Percentiles rank a stretch among this genome's conserved stretches.
Conservation (phyloP, 495 filamentous ascomycete species). For the Cryomyces minteri region DNA sequence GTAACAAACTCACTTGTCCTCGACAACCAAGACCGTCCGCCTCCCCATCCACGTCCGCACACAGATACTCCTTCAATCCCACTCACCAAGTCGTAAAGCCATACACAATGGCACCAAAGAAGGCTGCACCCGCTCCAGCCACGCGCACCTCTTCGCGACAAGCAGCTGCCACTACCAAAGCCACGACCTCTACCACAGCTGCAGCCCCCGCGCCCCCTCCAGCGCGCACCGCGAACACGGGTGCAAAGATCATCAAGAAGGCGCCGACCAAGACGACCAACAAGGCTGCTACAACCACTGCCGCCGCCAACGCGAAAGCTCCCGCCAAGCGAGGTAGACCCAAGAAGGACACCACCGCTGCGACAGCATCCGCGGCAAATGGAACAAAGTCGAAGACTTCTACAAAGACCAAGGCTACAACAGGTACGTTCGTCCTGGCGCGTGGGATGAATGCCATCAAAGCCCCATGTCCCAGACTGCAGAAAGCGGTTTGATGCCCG, state of each 20-base stretch:
- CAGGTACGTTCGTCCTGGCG: neutral
- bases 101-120: neutral
- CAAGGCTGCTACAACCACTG: slow-evolving; percentile 3
- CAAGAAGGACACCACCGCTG: neutral
- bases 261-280: slow-evolving; percentile 1
- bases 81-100: neutral
- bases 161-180: slow-evolving; percentile 1
- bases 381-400: slow-evolving; percentile 1
- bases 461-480: neutral
- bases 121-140: too few species aligned
- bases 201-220: neutral
- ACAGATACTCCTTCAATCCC: too few species aligned
- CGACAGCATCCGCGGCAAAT: neutral
- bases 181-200: neutral
- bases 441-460: neutral
- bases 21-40: too few species aligned
- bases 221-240: neutral
- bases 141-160: neutral
- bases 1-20: too few species aligned
- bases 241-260: slow-evolving; percentile 1
- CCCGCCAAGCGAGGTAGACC: neutral
- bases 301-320: neutral
- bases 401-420: neutral
- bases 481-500: too few species aligned
- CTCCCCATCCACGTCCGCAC: too few species aligned